Conservation (phyloP, 2,329 filamentous ascomycete genomes). For the Aspergillus latus region DNA sequence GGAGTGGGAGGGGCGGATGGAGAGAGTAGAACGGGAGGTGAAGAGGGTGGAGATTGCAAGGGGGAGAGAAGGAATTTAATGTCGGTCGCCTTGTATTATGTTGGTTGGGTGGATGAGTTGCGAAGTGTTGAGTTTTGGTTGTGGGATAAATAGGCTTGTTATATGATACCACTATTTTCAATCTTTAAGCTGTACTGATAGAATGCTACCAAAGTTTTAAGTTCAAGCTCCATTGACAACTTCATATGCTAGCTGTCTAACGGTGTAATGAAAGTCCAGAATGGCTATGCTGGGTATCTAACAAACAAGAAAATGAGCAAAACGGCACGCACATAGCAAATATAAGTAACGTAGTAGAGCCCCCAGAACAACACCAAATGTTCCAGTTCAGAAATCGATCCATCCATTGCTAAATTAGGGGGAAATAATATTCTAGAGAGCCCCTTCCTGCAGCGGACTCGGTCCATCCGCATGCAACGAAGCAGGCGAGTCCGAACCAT, state of each 20-base stretch:
- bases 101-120: background rate
- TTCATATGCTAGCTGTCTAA: slow-evolving; percentile 5
- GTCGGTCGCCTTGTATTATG: slow-evolving; percentile 18
- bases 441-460: slow-evolving; percentile 1
- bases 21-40: slow-evolving; percentile 64
- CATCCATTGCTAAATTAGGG: background rate
- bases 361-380: no score
- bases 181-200: background rate
- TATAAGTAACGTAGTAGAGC: background rate
- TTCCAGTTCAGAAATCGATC: background rate
- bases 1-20: slow-evolving; percentile 67
- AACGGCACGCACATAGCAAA: background rate
- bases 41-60: slow-evolving; percentile 61
- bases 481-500: slow-evolving; percentile 28
- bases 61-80: slow-evolving; percentile 54
- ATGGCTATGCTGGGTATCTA: slow-evolving; percentile 20
- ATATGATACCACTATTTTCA: slow-evolving; percentile 3
- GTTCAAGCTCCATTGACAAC: slow-evolving; percentile 5
- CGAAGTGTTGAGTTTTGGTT: background rate
- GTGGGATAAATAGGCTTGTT: no score
- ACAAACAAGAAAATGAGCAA: slow-evolving; percentile 1
- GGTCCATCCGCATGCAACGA: slow-evolving; percentile 12
- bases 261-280: background rate
- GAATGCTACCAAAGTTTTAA: background rate
- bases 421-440: background rate